These are phyloP conservation scores for Neopestalotiopsis rosae DNA, from an alignment of 2,329 filamentous ascomycete genomes.

Conservation along the genomic window DNA sequence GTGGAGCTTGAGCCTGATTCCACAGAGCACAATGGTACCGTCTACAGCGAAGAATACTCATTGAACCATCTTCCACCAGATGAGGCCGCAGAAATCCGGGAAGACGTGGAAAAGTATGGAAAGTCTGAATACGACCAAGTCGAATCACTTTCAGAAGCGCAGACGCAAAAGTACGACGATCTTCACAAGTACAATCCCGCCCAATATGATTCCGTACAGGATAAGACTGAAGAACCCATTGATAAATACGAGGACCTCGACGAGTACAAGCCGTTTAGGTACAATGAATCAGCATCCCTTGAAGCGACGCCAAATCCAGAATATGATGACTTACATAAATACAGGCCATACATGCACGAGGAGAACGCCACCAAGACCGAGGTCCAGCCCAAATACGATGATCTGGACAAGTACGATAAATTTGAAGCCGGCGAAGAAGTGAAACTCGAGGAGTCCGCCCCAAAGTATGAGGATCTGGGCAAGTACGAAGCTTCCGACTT, in stretches of 20 bases:
- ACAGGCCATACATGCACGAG: slow-evolving; percentile 36
- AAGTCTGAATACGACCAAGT: slow-evolving; percentile 12
- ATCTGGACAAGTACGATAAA: slow-evolving; percentile 43
- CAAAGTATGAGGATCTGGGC: slow-evolving; percentile 48
- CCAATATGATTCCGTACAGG: slow-evolving; percentile 33
- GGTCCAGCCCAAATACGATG: slow-evolving; percentile 37
- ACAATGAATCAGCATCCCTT: slow-evolving; percentile 37
- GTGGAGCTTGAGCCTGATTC: slow-evolving; percentile 35
- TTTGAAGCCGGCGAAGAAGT: slow-evolving; percentile 34
- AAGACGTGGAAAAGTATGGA: slow-evolving; percentile 31
- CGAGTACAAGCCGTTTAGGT: slow-evolving; percentile 43
- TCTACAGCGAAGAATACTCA: slow-evolving; percentile 37
- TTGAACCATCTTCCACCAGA: slow-evolving; percentile 38
- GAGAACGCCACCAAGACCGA: slow-evolving; percentile 33
- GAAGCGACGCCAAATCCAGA: slow-evolving; percentile 27
- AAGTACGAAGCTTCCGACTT: slow-evolving; percentile 41
- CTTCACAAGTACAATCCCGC: slow-evolving; percentile 41
- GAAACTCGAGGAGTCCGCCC: slow-evolving; percentile 32
- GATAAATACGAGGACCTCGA: slow-evolving; percentile 41
- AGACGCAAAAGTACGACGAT: slow-evolving; percentile 38
- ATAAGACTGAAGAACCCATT: slow-evolving; percentile 19
- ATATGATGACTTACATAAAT: slow-evolving; percentile 47
- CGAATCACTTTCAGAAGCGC: background rate
- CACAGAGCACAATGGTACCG: background rate
- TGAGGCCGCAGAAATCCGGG: slow-evolving; percentile 34